Evolutionary conservation across 805 yeast genomes (phyloP).

Genomic region (Osmozyma mogii): DNA sequence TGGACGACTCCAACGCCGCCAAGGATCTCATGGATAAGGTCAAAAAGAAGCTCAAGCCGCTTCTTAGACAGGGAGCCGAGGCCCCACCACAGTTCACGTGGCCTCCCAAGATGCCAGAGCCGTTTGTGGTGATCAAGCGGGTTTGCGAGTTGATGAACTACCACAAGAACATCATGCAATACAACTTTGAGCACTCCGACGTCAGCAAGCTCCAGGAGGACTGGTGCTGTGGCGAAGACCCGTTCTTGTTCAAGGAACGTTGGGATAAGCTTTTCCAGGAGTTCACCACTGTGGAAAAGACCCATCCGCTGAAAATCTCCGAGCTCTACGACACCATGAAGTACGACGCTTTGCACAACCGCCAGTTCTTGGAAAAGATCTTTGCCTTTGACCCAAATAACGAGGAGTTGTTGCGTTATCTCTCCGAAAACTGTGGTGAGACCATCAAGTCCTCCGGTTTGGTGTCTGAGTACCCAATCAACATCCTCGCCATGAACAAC

Average conservation of each 20-base stretch:
- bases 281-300: constrained; percentile 86
- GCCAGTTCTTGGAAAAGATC: constrained; percentile 77
- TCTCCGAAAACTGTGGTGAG: constrained; percentile 35
- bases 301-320: constrained; percentile 93
- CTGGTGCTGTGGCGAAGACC: constrained; percentile 98
- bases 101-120: constrained; percentile 98
- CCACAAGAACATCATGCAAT: constrained; percentile 75
- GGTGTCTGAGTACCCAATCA: constrained; percentile 67
- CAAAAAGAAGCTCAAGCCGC: constrained; percentile 89
- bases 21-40: constrained; percentile 97
- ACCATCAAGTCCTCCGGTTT: constrained; percentile 43
- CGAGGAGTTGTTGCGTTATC: constrained; percentile 23
- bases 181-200: constrained; percentile 63
- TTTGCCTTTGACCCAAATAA: constrained; percentile 56
- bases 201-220: constrained; percentile 60
- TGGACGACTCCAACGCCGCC: constrained; percentile 97
- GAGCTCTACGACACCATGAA: constrained; percentile 98
- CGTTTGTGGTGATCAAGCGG: constrained; percentile 84
- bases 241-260: constrained; percentile 80
- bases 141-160: constrained; percentile 94
- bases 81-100: constrained; percentile 98
- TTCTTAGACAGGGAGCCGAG: constrained; percentile 89
- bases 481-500: constrained; percentile 67
- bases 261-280: constrained; percentile 97
- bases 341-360: constrained; percentile 92